phyloP scores from a whole-genome alignment of 352 stramenopile genomes.

The Pythium brachiatum region DNA sequence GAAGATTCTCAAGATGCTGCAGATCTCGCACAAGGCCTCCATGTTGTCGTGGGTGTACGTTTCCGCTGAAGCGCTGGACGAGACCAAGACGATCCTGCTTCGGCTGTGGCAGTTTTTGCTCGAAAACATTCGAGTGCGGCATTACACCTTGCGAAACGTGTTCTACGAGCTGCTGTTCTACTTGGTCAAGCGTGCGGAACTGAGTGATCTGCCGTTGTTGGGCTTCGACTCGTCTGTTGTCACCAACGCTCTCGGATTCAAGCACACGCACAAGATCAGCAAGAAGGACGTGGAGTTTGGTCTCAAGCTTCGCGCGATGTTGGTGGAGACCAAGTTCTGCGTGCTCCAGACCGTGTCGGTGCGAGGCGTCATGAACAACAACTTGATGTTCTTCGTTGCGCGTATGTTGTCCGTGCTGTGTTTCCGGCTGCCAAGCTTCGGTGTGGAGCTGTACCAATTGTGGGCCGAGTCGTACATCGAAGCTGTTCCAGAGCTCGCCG shows the following conservation, averaged over 20 bases:
- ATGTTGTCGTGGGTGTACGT: conserved; percentile 90
- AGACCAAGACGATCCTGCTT: conserved; percentile 85
- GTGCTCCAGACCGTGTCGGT: conserved; percentile 87
- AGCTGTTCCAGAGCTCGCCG: conserved; percentile 65
- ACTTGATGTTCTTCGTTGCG: conserved; percentile 89
- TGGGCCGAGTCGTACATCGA: conserved; percentile 87
- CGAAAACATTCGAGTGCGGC: conserved; percentile 88
- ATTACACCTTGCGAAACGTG: conserved; percentile 88
- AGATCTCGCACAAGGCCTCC: conserved; percentile 87
- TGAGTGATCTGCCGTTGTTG: conserved; percentile 80
- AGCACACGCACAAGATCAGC: conserved; percentile 69
- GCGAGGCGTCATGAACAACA: conserved; percentile 90
- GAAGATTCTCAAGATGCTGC: conserved; percentile 89
- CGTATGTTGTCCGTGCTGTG: conserved; percentile 86
- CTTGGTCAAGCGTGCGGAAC: conserved; percentile 81
- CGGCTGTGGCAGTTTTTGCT: conserved; percentile 86
- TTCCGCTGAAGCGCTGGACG: conserved; percentile 75
- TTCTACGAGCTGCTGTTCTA: conserved; percentile 90
- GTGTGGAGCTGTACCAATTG: conserved; percentile 84
- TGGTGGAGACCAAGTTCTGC: conserved; percentile 88
- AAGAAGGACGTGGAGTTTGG: conserved; percentile 85
- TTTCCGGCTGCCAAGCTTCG: conserved; percentile 84
- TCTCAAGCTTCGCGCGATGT: conserved; percentile 83
- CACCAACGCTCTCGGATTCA: conserved; percentile 58
- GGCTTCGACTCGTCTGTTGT: conserved; percentile 79